phyloP scores from a whole-genome alignment of 1,139 yeast genomes.

The Debaryomyces psychrophilus region DNA sequence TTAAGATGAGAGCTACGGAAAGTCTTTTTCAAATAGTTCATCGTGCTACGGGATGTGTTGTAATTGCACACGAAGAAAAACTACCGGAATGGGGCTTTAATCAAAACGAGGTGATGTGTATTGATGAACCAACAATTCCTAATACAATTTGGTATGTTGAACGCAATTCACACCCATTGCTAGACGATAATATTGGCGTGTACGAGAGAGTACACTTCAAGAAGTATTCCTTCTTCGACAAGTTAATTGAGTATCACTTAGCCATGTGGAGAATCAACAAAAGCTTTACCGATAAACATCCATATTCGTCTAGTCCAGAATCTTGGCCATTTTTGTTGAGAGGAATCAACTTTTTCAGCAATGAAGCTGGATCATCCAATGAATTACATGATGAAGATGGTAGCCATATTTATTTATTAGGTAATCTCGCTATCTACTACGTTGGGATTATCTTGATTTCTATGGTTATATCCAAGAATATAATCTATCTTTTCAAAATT shows the following conservation, averaged over 20 bases:
- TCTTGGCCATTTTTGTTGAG: conserved; percentile 43
- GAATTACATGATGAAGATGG: conserved; percentile 26
- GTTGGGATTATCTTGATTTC: conserved; percentile 27
- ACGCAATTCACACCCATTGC: conserved; percentile 55
- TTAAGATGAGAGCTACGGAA: conserved; percentile 53
- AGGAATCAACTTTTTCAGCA: conserved; percentile 37
- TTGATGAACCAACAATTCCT: conserved; percentile 60
- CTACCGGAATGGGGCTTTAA: conserved; percentile 71
- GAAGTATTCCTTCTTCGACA: conserved; percentile 30
- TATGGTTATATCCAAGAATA: conserved; percentile 24
- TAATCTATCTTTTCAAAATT: conserved; percentile 23
- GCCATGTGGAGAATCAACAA: conserved; percentile 37
- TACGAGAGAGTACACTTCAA: conserved; percentile 32
- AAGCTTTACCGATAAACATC: conserved; percentile 31
- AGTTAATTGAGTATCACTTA: conserved; percentile 38
- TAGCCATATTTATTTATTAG: conserved; percentile 39
- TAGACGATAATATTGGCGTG: conserved; percentile 29
- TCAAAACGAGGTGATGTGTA: conserved; percentile 79
- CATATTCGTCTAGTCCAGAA: conserved; percentile 35
- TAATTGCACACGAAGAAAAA: conserved; percentile 62
- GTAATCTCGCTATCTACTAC: conserved; percentile 40
- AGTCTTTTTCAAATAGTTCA: conserved; percentile 63
- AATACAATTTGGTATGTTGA: conserved; percentile 71
- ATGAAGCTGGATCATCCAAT: conserved; percentile 20
- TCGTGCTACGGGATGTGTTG: conserved; percentile 58